A percentile compares a stretch with the other conserved stretches of the same genome.
phyloP scores from a whole-genome alignment of 768 basidiomycete species.

The Asterophora parasitica region DNA sequence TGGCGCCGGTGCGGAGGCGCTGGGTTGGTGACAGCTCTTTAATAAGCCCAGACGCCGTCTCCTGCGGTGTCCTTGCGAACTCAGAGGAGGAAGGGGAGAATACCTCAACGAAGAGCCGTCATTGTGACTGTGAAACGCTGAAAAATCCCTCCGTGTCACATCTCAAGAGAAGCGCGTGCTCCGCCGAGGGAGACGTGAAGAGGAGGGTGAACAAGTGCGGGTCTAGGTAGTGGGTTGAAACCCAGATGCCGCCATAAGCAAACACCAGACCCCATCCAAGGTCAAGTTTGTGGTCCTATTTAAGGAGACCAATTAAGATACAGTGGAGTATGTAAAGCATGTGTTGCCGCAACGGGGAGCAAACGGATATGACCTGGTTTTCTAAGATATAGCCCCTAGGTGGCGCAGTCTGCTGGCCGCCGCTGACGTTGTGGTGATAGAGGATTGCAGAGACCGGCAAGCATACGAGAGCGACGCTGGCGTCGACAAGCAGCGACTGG shows the following conservation, averaged over 20 bases:
- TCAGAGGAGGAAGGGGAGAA: conserved; percentile 22
- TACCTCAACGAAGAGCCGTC: conserved; percentile 29
- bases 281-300: conserved; percentile 41
- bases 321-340: conserved; percentile 61
- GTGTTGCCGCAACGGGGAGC: conserved; percentile 40
- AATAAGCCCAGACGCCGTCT: conserved; percentile 1
- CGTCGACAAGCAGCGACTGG: neutral
- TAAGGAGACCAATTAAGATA: conserved; percentile 53
- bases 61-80: neutral
- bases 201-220: conserved; percentile 45
- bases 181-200: conserved; percentile 33
- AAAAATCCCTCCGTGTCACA: conserved; percentile 35
- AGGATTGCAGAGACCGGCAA: conserved; percentile 7
- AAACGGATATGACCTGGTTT: conserved; percentile 52
- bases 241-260: conserved; percentile 43
- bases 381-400: conserved; percentile 40
- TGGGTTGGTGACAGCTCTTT: conserved; percentile 1
- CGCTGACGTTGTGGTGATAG: neutral
- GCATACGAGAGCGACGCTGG: conserved; percentile 8
- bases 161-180: conserved; percentile 38
- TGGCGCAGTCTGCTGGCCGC: neutral
- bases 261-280: conserved; percentile 47
- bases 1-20: conserved; percentile 3
- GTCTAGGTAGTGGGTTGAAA: conserved; percentile 30
- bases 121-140: conserved; percentile 28